Conservation (phyloP, 2,329 filamentous ascomycete genomes). For the Aspergillus neotritici region DNA sequence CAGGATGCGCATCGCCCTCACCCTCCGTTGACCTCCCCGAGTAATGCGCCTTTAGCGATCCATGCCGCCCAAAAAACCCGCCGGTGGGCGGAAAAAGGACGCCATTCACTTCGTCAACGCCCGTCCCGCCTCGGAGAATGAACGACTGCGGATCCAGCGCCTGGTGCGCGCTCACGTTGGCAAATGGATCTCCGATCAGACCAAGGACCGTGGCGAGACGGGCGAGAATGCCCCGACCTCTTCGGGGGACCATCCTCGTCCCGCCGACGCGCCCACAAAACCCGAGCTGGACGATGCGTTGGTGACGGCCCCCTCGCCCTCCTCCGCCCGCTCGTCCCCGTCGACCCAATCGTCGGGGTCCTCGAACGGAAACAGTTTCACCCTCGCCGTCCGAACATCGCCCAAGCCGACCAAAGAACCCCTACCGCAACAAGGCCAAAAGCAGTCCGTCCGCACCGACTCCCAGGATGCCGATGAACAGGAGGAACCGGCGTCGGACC, state of each 20-base stretch:
- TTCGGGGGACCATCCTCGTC: no score
- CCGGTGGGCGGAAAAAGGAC: conserved; percentile 17
- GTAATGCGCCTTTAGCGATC: conserved; percentile 14
- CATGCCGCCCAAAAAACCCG: conserved; percentile 21
- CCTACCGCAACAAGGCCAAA: no score
- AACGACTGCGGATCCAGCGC: conserved; percentile 23
- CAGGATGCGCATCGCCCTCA: no score
- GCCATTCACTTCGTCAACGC: conserved; percentile 32
- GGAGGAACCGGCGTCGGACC: neutral
- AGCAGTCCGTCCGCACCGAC: no score
- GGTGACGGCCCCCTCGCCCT: no score
- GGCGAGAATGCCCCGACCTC: conserved; percentile 6
- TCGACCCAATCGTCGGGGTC: no score
- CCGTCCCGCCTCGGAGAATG: conserved; percentile 25
- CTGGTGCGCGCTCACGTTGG: conserved; percentile 32
- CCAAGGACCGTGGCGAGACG: conserved; percentile 22
- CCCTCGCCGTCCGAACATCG: no score
- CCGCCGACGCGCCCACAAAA: no score
- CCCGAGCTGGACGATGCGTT: no score
- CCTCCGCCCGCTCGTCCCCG: no score
- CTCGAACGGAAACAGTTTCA: no score
- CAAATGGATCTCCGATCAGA: conserved; percentile 33
- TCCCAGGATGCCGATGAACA: neutral
- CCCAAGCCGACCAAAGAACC: no score
- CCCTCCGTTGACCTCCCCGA: neutral